Conservation (phyloP, 805 yeast genomes). For the Hanseniaspora thailandica region DNA sequence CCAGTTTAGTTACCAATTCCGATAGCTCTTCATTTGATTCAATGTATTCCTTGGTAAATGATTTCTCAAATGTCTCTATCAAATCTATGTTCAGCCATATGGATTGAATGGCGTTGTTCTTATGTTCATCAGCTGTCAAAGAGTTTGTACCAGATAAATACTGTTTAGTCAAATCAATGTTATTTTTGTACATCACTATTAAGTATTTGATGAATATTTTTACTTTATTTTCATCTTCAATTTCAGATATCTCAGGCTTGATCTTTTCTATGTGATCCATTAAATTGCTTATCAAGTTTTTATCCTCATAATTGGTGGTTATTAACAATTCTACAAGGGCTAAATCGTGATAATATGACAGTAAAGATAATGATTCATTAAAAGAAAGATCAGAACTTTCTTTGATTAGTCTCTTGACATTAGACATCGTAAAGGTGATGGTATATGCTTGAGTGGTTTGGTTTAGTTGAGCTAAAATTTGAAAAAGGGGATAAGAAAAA, state of each 20-base stretch:
- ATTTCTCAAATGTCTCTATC: not conserved
- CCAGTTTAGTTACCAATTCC: conserved; percentile 8
- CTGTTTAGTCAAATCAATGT: conserved; percentile 29
- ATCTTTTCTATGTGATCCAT: conserved; percentile 59
- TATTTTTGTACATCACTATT: conserved; percentile 7
- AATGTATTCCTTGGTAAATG: not conserved
- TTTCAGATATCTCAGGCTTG: conserved; percentile 25
- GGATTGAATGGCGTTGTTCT: conserved; percentile 1
- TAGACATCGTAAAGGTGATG: not conserved
- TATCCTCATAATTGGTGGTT: conserved; percentile 43
- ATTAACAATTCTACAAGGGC: conserved; percentile 68
- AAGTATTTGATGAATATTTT: conserved; percentile 7
- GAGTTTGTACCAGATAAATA: conserved; percentile 32
- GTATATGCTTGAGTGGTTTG: not conserved
- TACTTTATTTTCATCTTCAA: not conserved
- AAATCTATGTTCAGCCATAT: conserved; percentile 13
- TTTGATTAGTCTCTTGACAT: conserved; percentile 1
- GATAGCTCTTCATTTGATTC: not conserved
- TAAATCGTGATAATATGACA: conserved; percentile 31
- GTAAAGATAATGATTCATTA: conserved; percentile 17
- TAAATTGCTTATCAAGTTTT: conserved; percentile 44
- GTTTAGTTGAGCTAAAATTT: no score
- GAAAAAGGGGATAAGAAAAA: no score
- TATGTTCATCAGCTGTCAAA: not conserved
- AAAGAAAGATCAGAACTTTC: conserved; percentile 1